A percentile compares a stretch with the other conserved stretches of the same genome.
Evolutionary conservation across 2,329 filamentous ascomycete genomes (phyloP).

Genomic region (Fusarium solani-melongenae): DNA sequence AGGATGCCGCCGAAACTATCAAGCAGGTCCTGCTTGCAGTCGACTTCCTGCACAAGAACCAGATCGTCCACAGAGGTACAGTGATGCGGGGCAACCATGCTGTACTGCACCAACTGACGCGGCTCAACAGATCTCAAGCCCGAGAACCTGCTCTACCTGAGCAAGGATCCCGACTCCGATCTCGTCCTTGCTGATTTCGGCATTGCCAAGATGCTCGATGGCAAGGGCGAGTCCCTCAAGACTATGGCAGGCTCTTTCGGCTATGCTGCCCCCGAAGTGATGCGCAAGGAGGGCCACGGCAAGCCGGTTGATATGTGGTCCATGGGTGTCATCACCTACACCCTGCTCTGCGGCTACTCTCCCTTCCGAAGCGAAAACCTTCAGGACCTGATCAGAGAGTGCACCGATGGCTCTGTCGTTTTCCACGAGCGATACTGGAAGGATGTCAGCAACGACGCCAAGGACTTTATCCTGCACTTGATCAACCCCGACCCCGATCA

Average conservation of each 20-base stretch:
- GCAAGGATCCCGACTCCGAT: slow-evolving; percentile 78
- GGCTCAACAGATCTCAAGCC: slow-evolving; percentile 84
- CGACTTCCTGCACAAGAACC: slow-evolving; percentile 91
- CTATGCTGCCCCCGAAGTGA: slow-evolving; percentile 97
- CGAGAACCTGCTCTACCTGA: slow-evolving; percentile 96
- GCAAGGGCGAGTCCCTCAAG: slow-evolving; percentile 88
- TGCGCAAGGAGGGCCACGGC: slow-evolving; percentile 96
- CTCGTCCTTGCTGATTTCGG: slow-evolving; percentile 97
- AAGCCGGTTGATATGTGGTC: slow-evolving; percentile 99
- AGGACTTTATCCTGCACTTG: slow-evolving; percentile 88
- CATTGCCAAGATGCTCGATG: slow-evolving; percentile 97
- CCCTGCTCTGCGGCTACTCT: slow-evolving; percentile 96
- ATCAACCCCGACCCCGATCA: slow-evolving; percentile 82
- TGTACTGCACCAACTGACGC: slow-evolving; percentile 8
- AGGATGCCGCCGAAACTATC: slow-evolving; percentile 96
- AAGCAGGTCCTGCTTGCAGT: slow-evolving; percentile 93
- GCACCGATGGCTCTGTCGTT: slow-evolving; percentile 82
- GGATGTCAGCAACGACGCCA: slow-evolving; percentile 94
- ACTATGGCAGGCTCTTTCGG: slow-evolving; percentile 99
- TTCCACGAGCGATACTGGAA: slow-evolving; percentile 99
- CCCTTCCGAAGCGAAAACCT: slow-evolving; percentile 97
- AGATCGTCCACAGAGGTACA: slow-evolving; percentile 93
- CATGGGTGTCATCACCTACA: slow-evolving; percentile 98
- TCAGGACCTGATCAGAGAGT: slow-evolving; percentile 93
- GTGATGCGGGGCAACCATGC: not conserved